Percentiles rank a stretch among this genome's conserved stretches.
Evolutionary conservation across 2,329 filamentous ascomycete genomes (phyloP).

Genomic region (Domatiomyces globalis): DNA sequence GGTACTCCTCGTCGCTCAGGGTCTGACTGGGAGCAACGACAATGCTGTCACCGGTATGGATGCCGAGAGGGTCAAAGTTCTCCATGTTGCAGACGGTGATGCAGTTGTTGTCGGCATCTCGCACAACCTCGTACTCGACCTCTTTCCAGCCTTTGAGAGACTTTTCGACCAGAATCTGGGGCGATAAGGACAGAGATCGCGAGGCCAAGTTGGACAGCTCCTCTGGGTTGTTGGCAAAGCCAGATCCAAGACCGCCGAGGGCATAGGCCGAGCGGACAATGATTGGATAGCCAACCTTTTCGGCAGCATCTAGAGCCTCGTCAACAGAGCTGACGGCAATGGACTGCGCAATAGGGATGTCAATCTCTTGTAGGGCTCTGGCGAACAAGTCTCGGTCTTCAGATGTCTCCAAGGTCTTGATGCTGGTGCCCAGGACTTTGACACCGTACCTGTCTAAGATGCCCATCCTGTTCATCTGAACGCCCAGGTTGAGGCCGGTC

Average conservation of each 20-base stretch:
- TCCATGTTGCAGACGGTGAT: slow-evolving; percentile 99
- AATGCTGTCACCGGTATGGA: slow-evolving; percentile 97
- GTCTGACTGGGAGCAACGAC: slow-evolving; percentile 96
- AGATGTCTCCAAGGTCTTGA: slow-evolving; percentile 83
- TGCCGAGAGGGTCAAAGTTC: slow-evolving; percentile 95
- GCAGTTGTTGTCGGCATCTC: slow-evolving; percentile 95
- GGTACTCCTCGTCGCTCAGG: slow-evolving; percentile 94
- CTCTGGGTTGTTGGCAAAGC: slow-evolving; percentile 86
- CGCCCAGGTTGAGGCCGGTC: slow-evolving; percentile 90
- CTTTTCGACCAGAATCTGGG: slow-evolving; percentile 96
- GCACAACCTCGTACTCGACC: slow-evolving; percentile 95
- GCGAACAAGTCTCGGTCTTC: slow-evolving; percentile 95
- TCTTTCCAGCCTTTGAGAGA: slow-evolving; percentile 99
- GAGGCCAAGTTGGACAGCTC: slow-evolving; percentile 90
- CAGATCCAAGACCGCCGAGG: slow-evolving; percentile 86
- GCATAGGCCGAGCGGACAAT: slow-evolving; percentile 96
- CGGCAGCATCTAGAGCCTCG: slow-evolving; percentile 76
- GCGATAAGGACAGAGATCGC: slow-evolving; percentile 79
- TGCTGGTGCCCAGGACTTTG: slow-evolving; percentile 86
- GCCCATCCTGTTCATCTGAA: slow-evolving; percentile 92
- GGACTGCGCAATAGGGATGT: slow-evolving; percentile 93
- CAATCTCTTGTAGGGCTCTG: slow-evolving; percentile 88
- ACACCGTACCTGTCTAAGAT: slow-evolving; percentile 92
- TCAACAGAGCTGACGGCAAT: slow-evolving; percentile 85
- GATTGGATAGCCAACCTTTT: slow-evolving; percentile 84